These are phyloP conservation scores for Auriscalpium vulgare DNA, from an alignment of 768 basidiomycete species.

Conservation along the genomic window DNA sequence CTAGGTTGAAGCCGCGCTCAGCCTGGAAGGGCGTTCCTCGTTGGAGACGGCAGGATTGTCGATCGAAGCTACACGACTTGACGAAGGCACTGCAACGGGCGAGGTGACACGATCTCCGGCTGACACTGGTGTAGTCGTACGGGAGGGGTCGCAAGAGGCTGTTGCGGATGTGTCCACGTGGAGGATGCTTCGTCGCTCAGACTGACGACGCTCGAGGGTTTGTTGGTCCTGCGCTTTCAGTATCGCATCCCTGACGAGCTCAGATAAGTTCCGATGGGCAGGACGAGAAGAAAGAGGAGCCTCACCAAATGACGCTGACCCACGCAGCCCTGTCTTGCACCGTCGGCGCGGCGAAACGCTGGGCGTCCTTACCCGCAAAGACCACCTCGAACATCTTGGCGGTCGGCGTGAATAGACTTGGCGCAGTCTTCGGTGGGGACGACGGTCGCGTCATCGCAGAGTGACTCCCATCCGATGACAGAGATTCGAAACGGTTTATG, in stretches of 20 bases:
- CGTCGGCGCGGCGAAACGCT: constrained; percentile 56
- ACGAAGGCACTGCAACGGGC: constrained; percentile 15
- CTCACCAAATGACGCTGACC: constrained; percentile 70
- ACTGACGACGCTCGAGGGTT: constrained; percentile 9
- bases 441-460: neutral
- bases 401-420: constrained; percentile 15
- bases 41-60: neutral
- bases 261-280: too few relatives aligned
- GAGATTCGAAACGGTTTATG: constrained; percentile 46
- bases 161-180: neutral
- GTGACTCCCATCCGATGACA: constrained; percentile 15
- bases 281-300: neutral
- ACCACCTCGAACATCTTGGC: constrained; percentile 51
- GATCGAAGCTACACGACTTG: neutral
- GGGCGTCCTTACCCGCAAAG: constrained; percentile 42
- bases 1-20: constrained; percentile 17
- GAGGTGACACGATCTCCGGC: constrained; percentile 3
- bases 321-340: constrained; percentile 61
- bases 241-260: constrained; percentile 45
- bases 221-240: constrained; percentile 31
- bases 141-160: neutral
- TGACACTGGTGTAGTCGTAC: neutral
- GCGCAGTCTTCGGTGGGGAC: neutral
- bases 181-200: neutral
- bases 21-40: neutral